Conservation (phyloP, 208 protist genomes). For the Trichomonas gallinae region DNA sequence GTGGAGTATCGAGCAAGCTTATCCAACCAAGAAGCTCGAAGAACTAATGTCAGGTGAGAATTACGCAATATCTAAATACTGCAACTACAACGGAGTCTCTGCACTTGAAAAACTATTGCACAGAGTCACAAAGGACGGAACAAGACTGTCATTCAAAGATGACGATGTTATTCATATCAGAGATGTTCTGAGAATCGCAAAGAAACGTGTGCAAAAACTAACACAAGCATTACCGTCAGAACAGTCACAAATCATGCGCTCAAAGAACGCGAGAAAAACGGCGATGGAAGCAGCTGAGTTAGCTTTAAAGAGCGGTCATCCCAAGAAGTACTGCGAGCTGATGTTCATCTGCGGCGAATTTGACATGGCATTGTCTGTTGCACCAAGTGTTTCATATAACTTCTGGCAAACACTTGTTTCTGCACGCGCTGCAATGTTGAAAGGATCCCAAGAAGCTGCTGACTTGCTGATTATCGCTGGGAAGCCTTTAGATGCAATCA, state of each 20-base stretch:
- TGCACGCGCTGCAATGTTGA: neutral
- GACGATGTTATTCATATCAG: neutral
- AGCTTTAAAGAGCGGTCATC: neutral
- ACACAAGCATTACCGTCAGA: neutral
- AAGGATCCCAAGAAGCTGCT: neutral
- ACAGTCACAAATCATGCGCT: neutral
- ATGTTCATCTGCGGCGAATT: neutral
- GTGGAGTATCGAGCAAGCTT: neutral
- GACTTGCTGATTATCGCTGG: neutral
- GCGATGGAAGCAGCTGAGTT: neutral
- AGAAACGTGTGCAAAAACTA: neutral
- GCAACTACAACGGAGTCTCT: neutral
- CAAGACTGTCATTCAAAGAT: neutral
- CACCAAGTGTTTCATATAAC: neutral
- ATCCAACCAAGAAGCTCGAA: neutral
- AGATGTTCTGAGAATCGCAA: neutral
- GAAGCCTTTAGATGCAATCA: neutral
- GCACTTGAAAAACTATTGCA: neutral
- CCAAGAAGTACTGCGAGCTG: neutral
- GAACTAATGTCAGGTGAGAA: neutral
- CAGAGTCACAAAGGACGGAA: neutral
- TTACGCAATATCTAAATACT: neutral
- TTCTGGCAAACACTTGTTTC: neutral
- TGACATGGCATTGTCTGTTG: neutral
- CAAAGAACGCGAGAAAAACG: neutral